Evolutionary conservation across 495 filamentous ascomycete species (phyloP), one percentile per base, ranked within the genome.

Genomic region (Penicillium atrosanguineum): DNA sequence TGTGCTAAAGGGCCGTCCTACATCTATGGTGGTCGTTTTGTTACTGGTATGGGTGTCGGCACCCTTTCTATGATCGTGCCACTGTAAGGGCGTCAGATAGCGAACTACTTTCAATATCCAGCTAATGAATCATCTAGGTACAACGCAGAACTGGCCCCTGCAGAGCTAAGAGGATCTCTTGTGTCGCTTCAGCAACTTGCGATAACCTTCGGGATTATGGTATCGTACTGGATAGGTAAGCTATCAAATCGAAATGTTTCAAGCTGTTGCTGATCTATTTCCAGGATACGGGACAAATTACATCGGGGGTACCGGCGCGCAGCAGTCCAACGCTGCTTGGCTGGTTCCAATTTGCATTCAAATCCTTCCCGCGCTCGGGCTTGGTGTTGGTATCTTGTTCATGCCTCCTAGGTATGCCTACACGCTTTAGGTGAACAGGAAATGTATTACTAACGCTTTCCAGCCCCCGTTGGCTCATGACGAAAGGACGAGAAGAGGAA

Each of bases 271-370:
- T 40, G 19, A 40, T 40, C 6, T 40, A 1, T 40, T 19, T 19
- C 16, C 19, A 40, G 48, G 48, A 11, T 73, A 59, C 16, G 61
- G 61, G 0, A 63, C 53, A 15, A 47, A 55, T 64, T 73, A 71
- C 69, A 66, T 73, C 14, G 73, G 72, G 7, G 56, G 63, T 62
- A 75, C 68, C 65, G 73, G 18, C 71, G 67, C 31, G 65, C 65
- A 21, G 46, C 75, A 28, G 70, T 71, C 62, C 64, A 67, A 7
- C 67, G 68, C 31, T 58, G 68, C 20, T 59, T 75, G 69, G 78
- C 60, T 77, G 15, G 61, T 80, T 12, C 77, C 76, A 0, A 69
- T 81, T 23, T 72, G 73, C n/a, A 72, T 80, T 28, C 76, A 80
- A 48, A 64, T 68, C 38, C 47, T 79, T 16, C 78, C 77, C 11